Evolutionary conservation across 1,139 yeast species (phyloP).

Genomic region (Taphrina pruni): DNA sequence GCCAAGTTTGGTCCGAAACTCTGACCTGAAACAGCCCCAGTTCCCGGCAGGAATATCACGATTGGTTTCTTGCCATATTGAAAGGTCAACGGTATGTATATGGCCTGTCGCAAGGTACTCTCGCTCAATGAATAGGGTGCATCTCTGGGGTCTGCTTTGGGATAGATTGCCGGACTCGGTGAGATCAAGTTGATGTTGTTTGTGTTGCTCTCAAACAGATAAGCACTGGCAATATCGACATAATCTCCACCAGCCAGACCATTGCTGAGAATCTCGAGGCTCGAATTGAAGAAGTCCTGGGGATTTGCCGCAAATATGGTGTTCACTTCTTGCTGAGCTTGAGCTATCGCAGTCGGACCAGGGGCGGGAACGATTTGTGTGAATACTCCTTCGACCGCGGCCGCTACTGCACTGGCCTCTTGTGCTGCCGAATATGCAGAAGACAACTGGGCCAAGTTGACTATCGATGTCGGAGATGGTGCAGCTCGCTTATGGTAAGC

Average conservation of each 20-base stretch:
- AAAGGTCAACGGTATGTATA: conserved; percentile 6
- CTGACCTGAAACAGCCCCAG: conserved; percentile 9
- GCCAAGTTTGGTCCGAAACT: conserved; percentile 20
- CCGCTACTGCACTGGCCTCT: not conserved
- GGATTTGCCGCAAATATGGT: conserved; percentile 8
- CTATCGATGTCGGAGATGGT: not conserved
- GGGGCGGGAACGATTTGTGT: conserved; percentile 10
- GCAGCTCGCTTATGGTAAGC: not conserved
- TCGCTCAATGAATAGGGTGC: conserved; percentile 12
- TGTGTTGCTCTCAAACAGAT: conserved; percentile 5
- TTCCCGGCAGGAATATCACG: conserved; percentile 6
- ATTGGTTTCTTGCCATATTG: conserved; percentile 9
- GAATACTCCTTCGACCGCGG: not conserved
- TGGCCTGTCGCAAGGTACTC: conserved; percentile 8
- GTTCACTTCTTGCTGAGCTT: conserved; percentile 11
- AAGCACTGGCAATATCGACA: conserved; percentile 10
- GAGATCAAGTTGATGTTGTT: conserved; percentile 3
- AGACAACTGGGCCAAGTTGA: not conserved
- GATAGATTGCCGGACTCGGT: conserved; percentile 5
- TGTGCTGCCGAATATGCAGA: not conserved
- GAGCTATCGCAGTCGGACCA: conserved; percentile 16
- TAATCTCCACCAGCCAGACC: conserved; percentile 19
- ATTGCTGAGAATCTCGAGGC: not conserved
- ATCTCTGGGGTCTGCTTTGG: conserved; percentile 3
- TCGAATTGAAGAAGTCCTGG: not conserved